These are phyloP conservation scores for Alternaria dauci DNA, from an alignment of 2,329 filamentous ascomycete genomes.

Conservation along the genomic window DNA sequence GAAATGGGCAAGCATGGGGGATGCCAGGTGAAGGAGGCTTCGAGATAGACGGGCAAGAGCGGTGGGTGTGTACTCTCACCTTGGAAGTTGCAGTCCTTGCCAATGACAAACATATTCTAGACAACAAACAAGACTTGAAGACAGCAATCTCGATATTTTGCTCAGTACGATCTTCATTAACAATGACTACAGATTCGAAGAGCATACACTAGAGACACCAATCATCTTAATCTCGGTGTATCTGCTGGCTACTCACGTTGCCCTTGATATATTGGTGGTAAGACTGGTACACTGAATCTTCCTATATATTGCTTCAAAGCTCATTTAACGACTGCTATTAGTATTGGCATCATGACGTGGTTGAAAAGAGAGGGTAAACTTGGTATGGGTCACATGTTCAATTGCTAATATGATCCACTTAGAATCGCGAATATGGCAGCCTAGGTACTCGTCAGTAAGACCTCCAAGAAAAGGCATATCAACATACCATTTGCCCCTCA, in stretches of 20 bases:
- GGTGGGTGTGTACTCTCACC: not conserved
- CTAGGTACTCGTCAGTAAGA: conserved; percentile 41
- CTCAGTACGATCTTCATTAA: not conserved
- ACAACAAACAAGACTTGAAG: not conserved
- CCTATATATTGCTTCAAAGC: not conserved
- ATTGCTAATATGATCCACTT: conserved; percentile 4
- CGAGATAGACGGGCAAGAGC: conserved; percentile 4
- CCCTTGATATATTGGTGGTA: not conserved
- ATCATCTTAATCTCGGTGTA: not conserved
- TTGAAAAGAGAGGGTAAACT: not conserved
- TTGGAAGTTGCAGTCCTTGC: not conserved
- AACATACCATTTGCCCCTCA: conserved; percentile 80
- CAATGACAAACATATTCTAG: not conserved
- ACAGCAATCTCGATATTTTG: not conserved
- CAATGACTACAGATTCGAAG: not conserved
- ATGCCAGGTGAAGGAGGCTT: conserved; percentile 9
- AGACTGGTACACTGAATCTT: not conserved
- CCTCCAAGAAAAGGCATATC: not conserved
- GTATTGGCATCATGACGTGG: not conserved
- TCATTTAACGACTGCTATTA: not conserved
- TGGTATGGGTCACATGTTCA: not conserved
- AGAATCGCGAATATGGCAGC: conserved; percentile 61
- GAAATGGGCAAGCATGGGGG: not conserved
- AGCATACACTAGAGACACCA: not conserved
- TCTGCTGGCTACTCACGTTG: not conserved